Evolutionary conservation across 2,329 filamentous ascomycete species (phyloP).

Genomic region (Canariomyces notabilis): DNA sequence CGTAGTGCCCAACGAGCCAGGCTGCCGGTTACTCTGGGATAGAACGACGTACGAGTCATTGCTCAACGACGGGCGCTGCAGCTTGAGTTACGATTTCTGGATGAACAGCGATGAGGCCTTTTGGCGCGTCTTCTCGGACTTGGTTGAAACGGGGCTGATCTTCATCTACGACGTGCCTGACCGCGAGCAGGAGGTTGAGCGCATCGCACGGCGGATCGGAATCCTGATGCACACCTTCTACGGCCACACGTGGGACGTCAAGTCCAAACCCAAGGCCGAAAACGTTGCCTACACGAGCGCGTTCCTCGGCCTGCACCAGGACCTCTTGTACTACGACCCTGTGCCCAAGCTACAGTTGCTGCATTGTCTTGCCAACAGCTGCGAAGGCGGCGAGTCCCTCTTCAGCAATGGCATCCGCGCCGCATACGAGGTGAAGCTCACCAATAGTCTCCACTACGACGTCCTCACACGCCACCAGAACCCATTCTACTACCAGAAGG

Average conservation of each 20-base stretch:
- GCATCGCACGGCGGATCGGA: conserved; percentile 69
- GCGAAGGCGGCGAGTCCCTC: conserved; percentile 74
- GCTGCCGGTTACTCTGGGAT: conserved; percentile 37
- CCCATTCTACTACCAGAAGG: conserved; percentile 65
- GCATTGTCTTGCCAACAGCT: conserved; percentile 80
- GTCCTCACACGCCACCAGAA: conserved; percentile 55
- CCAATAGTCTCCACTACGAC: conserved; percentile 48
- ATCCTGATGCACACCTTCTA: conserved; percentile 84
- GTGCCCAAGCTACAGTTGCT: conserved; percentile 81
- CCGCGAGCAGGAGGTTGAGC: conserved; percentile 58
- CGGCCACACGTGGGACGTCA: conserved; percentile 84
- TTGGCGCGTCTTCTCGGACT: conserved; percentile 54
- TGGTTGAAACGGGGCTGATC: conserved; percentile 66
- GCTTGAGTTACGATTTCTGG: conserved; percentile 65
- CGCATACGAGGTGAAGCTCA: conserved; percentile 37
- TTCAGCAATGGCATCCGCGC: conserved; percentile 74
- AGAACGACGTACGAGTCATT: conserved; percentile 31
- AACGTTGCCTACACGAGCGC: conserved; percentile 88
- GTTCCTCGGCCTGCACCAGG: conserved; percentile 85
- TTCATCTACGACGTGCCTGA: conserved; percentile 72
- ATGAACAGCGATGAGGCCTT: conserved; percentile 56
- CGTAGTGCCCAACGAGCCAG: background rate
- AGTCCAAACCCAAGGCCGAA: conserved; percentile 73
- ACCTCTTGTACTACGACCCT: conserved; percentile 78
- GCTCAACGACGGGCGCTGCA: conserved; percentile 46